Base-by-base conservation (phyloP, 2,329 filamentous ascomycete genomes). In the Pestalotiopsis sp. region DNA sequence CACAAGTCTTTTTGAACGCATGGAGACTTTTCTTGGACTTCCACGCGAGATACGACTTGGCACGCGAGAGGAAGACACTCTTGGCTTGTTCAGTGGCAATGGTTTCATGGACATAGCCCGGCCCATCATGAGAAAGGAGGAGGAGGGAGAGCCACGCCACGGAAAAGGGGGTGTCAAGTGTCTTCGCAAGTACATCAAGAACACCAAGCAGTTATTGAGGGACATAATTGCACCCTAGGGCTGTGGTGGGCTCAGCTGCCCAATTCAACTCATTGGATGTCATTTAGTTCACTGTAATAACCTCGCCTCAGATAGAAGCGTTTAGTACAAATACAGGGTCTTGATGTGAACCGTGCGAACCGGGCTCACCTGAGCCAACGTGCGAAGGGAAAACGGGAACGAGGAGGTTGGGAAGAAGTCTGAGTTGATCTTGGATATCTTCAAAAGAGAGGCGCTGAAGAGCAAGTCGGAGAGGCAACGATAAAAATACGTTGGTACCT, bases 21-120 rank as follows among this genome's bases (percentile, higher is more conserved):
- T 66, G 17, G 65, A 66, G 20, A 20, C 11, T 1, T n/a, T 45
- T 0, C 65, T 66, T 17, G 65, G 65, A 4, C 56, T 66, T 4
- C 65, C 65, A n/a, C 56, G 23, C 4, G 65, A 66, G 11, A 7
- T 66, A 6, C 17, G 65, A 14, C 65, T 66, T 17, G 31, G 17
- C 14, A 58, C 20, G 56, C 20, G 56, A 5, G 25, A 11, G 25
- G 56, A 58, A 27, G 56, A 58, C 4, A 23, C 20, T 58, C 17
- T 4, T 0, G 20, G 56, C 20, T 23, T 58, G 1, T 58, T 58
- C 20, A 4, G 4, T 27, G 20, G 12, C 14, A 5, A 23, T 0
- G 56, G 56, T n/a, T 58, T 58, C 5, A 14, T 58, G 56, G 56
- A 58, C 11, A 58, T 58, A 20, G 20, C 56, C 2, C 11, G 56